phyloP scores from a whole-genome alignment of 305 asterid species.

The Andrographis paniculata region DNA sequence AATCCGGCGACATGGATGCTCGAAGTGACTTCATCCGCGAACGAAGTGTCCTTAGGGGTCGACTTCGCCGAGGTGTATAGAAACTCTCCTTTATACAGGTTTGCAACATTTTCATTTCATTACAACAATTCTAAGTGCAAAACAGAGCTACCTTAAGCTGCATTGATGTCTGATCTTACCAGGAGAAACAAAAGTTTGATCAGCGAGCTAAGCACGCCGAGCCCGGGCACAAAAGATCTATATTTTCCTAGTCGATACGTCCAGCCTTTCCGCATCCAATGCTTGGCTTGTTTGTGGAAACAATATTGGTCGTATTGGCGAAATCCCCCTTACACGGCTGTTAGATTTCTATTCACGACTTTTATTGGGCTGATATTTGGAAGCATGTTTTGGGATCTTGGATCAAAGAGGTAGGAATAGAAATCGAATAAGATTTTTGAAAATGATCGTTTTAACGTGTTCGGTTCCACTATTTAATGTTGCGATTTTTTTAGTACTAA shows the following conservation, averaged over 20 bases:
- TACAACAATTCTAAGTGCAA: neutral
- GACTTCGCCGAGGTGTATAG: slow-evolving; percentile 28
- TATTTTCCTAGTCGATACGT: slow-evolving; percentile 24
- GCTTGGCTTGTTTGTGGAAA: slow-evolving; percentile 44
- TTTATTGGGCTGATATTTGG: slow-evolving; percentile 28
- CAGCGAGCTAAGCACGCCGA: slow-evolving; percentile 30
- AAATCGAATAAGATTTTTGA: too few species aligned
- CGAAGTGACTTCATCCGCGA: slow-evolving; percentile 31
- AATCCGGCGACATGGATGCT: slow-evolving; percentile 62
- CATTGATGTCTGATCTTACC: neutral
- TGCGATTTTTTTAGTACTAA: too few species aligned
- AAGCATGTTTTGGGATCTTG: slow-evolving; percentile 41
- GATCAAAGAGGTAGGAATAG: slow-evolving; percentile 25
- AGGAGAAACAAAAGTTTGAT: slow-evolving; percentile 36
- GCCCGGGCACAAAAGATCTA: slow-evolving; percentile 23
- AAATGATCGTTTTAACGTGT: too few species aligned
- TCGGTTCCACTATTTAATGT: too few species aligned
- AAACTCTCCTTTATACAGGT: slow-evolving; percentile 29
- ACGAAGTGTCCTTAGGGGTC: slow-evolving; percentile 26
- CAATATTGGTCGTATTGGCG: slow-evolving; percentile 41
- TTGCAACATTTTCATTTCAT: neutral
- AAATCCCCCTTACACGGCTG: slow-evolving; percentile 35
- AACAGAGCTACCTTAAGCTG: neutral
- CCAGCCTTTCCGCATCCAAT: slow-evolving; percentile 33
- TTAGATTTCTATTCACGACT: slow-evolving; percentile 27